Conservation (phyloP, 2,329 filamentous ascomycete genomes). For the Cryphonectria radicalis region DNA sequence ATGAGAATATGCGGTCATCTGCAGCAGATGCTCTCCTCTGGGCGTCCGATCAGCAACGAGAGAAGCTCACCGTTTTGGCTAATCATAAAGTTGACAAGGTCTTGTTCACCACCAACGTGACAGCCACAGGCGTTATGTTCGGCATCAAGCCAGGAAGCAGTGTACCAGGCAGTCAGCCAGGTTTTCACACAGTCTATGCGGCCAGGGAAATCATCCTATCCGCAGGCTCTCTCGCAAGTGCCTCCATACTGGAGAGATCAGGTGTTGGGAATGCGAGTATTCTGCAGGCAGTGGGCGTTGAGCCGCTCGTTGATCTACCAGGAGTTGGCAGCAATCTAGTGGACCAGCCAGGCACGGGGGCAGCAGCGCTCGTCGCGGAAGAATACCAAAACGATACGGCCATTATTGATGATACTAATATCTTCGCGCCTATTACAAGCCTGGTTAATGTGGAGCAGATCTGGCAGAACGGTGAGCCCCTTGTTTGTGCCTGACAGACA, state of each 20-base stretch:
- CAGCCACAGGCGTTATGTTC: slow-evolving; percentile 14
- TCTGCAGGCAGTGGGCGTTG: slow-evolving; percentile 14
- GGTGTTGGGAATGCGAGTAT: slow-evolving; percentile 14
- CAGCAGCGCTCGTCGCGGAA: slow-evolving; percentile 30
- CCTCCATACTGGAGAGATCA: slow-evolving; percentile 27
- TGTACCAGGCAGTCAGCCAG: slow-evolving; percentile 4
- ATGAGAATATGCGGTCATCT: slow-evolving; percentile 31
- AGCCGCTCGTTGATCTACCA: slow-evolving; percentile 20
- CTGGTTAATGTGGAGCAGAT: slow-evolving; percentile 33
- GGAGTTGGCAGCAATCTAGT: slow-evolving; percentile 28
- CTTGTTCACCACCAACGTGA: slow-evolving; percentile 3
- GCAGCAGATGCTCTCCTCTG: slow-evolving; percentile 33
- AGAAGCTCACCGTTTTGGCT: slow-evolving; percentile 18
- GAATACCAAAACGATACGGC: slow-evolving; percentile 32
- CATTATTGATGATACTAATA: slow-evolving; percentile 29
- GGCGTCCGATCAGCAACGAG: slow-evolving; percentile 17
- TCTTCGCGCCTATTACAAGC: slow-evolving; percentile 34
- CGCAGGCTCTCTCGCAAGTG: slow-evolving; percentile 23
- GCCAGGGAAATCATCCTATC: slow-evolving; percentile 25
- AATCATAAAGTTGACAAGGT: slow-evolving; percentile 29
- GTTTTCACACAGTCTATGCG: slow-evolving; percentile 3
- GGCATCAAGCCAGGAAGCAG: slow-evolving; percentile 2
- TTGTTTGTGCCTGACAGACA: neutral
- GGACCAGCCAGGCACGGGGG: slow-evolving; percentile 32
- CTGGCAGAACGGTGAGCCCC: slow-evolving; percentile 19